Evolutionary conservation across 306 rosid genomes (phyloP), one percentile per base, ranked within the genome.

Genomic region (Acacia acuminata): DNA sequence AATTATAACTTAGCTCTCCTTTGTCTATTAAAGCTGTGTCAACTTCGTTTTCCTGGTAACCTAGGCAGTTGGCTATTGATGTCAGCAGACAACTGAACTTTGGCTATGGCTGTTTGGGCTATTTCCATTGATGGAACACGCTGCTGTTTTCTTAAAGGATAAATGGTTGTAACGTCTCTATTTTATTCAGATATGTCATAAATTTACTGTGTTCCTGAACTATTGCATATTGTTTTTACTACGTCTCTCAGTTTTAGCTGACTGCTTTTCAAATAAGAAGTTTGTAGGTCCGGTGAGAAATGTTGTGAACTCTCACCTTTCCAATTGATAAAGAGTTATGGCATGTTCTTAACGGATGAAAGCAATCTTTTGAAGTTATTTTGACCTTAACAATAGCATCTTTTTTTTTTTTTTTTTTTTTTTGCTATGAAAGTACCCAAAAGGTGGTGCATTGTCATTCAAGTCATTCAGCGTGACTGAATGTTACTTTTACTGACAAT

Each of bases 401-500:
- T 61, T 20, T 61, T 47, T 40, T 3, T 3, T 32, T 32, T 3
- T 36, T 36, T 36, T 36, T 36, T 36, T 36, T 20, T 42, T 44
- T 25, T 63, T 3, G n/a, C n/a, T n/a, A n/a, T n/a, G n/a, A 6
- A 77, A 27, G 55, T 32, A 32, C 50, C 48, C 5, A 65, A 65
- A 30, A 5, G 20, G 14, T 12, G 47, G 8, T 55, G 42, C 15
- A 50, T 10, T 15, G 70, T 8, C 27, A 19, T 9, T 44, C 20
- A 40, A 63, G 24, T 64, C 19, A 27, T 34, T 67, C 19, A 3
- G 77, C 9, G 73, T 51, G 60, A 13, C 67, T 66, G n/a, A 56
- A 3, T 25, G 50, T 38, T 75, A 32, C 66, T 68, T 79, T 74
- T 73, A 42, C 44, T 78, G 61, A 82, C 12, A 44, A 66, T 61